phyloP scores from a whole-genome alignment of 371 early-diverging fungal genomes.

The Lichtheimia hyalospora region DNA sequence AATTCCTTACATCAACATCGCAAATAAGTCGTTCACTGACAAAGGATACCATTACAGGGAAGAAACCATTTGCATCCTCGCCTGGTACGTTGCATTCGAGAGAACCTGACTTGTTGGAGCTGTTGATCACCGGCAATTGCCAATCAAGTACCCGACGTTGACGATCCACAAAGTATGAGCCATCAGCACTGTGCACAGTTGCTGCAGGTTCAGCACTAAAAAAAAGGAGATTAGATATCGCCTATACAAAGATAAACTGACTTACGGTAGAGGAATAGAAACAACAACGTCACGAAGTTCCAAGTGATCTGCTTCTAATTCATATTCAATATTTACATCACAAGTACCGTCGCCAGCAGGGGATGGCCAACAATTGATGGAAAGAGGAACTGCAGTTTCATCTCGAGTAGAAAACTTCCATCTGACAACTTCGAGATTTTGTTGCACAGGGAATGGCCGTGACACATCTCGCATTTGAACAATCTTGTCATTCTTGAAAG shows the following conservation, averaged over 20 bases:
- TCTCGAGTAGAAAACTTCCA: slow-evolving; percentile 85
- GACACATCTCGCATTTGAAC: slow-evolving; percentile 81
- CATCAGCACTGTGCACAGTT: slow-evolving; percentile 79
- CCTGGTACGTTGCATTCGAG: slow-evolving; percentile 86
- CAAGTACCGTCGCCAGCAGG: slow-evolving; percentile 83
- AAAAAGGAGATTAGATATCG: background rate
- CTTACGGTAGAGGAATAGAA: slow-evolving; percentile 88
- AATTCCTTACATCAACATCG: slow-evolving; percentile 68
- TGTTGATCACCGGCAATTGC: slow-evolving; percentile 84
- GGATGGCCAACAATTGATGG: slow-evolving; percentile 97
- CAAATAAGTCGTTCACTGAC: slow-evolving; percentile 68
- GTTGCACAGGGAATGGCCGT: slow-evolving; percentile 86
- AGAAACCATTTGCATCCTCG: slow-evolving; percentile 81
- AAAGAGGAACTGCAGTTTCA: slow-evolving; percentile 82
- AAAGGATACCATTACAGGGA: slow-evolving; percentile 89
- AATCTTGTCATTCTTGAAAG: slow-evolving; percentile 69
- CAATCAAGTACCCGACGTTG: slow-evolving; percentile 75
- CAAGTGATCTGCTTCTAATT: slow-evolving; percentile 72
- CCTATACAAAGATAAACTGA: slow-evolving; percentile 3
- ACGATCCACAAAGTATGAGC: slow-evolving; percentile 75
- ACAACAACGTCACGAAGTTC: slow-evolving; percentile 87
- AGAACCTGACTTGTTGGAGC: slow-evolving; percentile 72
- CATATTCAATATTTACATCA: slow-evolving; percentile 95
- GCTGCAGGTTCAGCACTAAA: slow-evolving; percentile 65
- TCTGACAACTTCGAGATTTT: slow-evolving; percentile 82